Percentiles rank a stretch among this genome's conserved stretches.
Conservation (phyloP, 225 moss, liverwort and hornwort species). For the Pseudoscleropodium purum region DNA sequence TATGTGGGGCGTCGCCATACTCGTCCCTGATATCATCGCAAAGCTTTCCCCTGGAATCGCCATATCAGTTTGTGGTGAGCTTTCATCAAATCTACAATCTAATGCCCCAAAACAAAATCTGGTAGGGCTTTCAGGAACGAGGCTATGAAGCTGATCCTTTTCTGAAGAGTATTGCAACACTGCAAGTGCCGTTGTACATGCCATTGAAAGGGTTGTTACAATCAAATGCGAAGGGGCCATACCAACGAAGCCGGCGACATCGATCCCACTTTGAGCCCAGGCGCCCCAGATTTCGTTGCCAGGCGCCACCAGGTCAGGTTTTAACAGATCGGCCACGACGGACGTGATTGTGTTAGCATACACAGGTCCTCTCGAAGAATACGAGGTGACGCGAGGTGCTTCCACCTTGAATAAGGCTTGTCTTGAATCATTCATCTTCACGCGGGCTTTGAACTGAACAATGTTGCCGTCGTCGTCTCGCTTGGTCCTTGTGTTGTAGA, state of each 20-base stretch:
- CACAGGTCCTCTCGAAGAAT: constrained; percentile 77
- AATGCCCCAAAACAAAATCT: not conserved
- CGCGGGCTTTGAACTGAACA: constrained; percentile 55
- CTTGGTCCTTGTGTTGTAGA: constrained; percentile 48
- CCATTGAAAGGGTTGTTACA: not conserved
- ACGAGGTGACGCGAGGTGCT: constrained; percentile 71
- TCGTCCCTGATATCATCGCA: constrained; percentile 88
- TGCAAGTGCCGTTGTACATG: not conserved
- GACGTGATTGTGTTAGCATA: constrained; percentile 91
- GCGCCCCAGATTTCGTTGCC: constrained; percentile 92
- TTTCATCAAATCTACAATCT: not conserved
- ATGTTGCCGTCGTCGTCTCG: constrained; percentile 38
- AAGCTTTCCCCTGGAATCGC: constrained; percentile 52
- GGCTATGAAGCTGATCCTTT: not conserved
- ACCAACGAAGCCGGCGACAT: constrained; percentile 59
- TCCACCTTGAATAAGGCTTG: constrained; percentile 50
- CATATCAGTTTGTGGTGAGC: not conserved
- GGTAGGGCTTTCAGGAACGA: not conserved
- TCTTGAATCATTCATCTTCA: constrained; percentile 64
- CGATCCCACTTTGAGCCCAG: constrained; percentile 71
- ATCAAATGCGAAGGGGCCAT: not conserved
- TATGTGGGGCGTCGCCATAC: constrained; percentile 94
- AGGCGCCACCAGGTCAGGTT: constrained; percentile 82
- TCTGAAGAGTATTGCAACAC: not conserved
- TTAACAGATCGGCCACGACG: constrained; percentile 68